These are phyloP conservation scores for Dendrobium chrysotoxum DNA, from an alignment of 106 monocot species.

Conservation along the genomic window DNA sequence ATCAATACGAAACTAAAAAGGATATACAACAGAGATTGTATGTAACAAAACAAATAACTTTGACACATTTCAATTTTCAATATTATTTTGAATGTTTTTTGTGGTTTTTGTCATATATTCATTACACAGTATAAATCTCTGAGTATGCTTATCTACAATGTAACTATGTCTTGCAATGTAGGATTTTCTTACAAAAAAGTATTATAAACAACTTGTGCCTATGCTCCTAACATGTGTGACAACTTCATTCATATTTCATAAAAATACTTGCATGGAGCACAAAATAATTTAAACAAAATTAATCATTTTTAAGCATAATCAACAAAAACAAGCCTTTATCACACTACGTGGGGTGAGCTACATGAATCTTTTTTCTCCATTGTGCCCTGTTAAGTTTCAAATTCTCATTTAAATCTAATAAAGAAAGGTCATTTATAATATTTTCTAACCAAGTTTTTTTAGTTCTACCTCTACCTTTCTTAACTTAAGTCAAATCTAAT, in stretches of 20 bases:
- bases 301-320: background rate
- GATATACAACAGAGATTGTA: no score
- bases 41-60: no score
- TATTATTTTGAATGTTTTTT: background rate
- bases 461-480: no score
- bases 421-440: no score
- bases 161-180: background rate
- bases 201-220: background rate
- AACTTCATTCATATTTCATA: background rate
- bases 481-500: no score
- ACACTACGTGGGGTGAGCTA: no score
- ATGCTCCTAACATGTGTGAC: background rate
- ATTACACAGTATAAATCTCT: background rate
- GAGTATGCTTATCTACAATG: background rate
- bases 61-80: background rate
- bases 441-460: no score
- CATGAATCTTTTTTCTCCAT: no score
- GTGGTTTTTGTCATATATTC: background rate
- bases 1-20: no score
- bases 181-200: background rate
- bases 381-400: no score
- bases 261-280: background rate
- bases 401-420: no score
- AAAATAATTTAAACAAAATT: background rate
- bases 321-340: no score